Conservation (phyloP, 2,329 filamentous ascomycete genomes). For the Leptographium radiaticola region DNA sequence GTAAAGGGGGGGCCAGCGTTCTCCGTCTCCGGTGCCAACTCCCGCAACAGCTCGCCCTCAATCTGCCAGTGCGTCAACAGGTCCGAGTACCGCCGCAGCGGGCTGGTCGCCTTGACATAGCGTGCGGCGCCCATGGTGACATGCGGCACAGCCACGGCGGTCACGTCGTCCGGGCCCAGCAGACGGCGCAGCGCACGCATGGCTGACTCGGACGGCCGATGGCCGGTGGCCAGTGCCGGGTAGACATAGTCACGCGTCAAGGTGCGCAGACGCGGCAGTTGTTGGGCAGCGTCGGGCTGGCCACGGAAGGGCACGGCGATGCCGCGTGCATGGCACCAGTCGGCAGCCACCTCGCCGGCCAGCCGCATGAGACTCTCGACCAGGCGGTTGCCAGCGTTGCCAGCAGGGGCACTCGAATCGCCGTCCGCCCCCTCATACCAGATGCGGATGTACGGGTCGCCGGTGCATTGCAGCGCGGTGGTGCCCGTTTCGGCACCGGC, state of each 20-base stretch:
- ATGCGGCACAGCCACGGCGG: conserved; percentile 39
- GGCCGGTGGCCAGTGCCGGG: conserved; percentile 23
- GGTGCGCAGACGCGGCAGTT: conserved; percentile 23
- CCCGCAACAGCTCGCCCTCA: conserved; percentile 39
- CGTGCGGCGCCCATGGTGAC: conserved; percentile 44
- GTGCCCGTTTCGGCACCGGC: too few relatives aligned
- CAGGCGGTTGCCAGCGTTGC: conserved; percentile 19
- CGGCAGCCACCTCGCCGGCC: conserved; percentile 47
- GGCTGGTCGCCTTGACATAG: conserved; percentile 52
- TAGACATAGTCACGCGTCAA: conserved; percentile 26
- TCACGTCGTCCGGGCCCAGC: conserved; percentile 37
- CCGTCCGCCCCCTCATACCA: conserved; percentile 13
- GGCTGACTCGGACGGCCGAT: conserved; percentile 18
- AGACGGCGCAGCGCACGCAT: conserved; percentile 22
- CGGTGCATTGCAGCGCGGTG: conserved; percentile 19
- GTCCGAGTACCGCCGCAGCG: conserved; percentile 51
- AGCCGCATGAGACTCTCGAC: conserved; percentile 45
- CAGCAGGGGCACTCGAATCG: neutral
- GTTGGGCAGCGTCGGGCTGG: conserved; percentile 27
- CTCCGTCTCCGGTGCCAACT: conserved; percentile 17
- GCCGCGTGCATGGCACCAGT: conserved; percentile 43
- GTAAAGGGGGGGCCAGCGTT: conserved; percentile 25
- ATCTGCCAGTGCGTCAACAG: conserved; percentile 56
- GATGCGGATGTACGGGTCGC: conserved; percentile 39
- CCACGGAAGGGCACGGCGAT: conserved; percentile 48